Percentiles rank a stretch among this genome's conserved stretches.
phyloP scores from a whole-genome alignment of 208 protist genomes.

The Leishmania major region DNA sequence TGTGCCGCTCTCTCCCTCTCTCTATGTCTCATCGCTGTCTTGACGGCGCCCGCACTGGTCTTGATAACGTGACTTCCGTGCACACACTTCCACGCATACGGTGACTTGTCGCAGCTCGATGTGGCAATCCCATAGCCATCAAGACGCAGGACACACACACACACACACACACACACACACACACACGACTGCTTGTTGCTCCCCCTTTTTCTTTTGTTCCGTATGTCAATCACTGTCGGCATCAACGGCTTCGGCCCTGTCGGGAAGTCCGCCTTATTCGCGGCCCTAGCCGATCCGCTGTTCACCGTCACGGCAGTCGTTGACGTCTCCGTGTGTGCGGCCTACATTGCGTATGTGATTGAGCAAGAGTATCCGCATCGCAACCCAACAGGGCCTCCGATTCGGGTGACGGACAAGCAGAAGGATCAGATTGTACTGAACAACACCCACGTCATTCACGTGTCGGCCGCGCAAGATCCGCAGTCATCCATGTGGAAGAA shows the following conservation, averaged over 20 bases:
- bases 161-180: not conserved
- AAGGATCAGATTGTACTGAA: slow-evolving; percentile 74
- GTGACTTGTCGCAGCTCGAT: not conserved
- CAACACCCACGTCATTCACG: slow-evolving; percentile 30
- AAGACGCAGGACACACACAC: not conserved
- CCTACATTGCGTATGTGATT: slow-evolving; percentile 94
- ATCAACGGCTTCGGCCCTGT: slow-evolving; percentile 98
- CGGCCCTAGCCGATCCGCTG: slow-evolving; percentile 63
- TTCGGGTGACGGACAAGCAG: slow-evolving; percentile 20
- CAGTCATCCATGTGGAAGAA: slow-evolving; percentile 92
- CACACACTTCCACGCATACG: not conserved
- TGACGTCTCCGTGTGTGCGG: slow-evolving; percentile 93
- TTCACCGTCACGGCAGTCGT: slow-evolving; percentile 93
- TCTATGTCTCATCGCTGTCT: not conserved
- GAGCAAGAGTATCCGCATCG: slow-evolving; percentile 90
- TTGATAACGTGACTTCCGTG: not conserved
- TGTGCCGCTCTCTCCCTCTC: not conserved
- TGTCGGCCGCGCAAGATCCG: slow-evolving; percentile 70
- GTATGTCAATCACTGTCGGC: slow-evolving; percentile 33
- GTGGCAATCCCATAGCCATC: too few relatives aligned
- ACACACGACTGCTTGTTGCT: not conserved
- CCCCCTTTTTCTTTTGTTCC: not conserved
- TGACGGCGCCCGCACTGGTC: not conserved
- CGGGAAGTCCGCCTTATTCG: slow-evolving; percentile 92
- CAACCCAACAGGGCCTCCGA: slow-evolving; percentile 1